A percentile compares a stretch with the other conserved stretches of the same genome.
Conservation (phyloP, 768 basidiomycete genomes). For the Symmetrospora coprosmae region DNA sequence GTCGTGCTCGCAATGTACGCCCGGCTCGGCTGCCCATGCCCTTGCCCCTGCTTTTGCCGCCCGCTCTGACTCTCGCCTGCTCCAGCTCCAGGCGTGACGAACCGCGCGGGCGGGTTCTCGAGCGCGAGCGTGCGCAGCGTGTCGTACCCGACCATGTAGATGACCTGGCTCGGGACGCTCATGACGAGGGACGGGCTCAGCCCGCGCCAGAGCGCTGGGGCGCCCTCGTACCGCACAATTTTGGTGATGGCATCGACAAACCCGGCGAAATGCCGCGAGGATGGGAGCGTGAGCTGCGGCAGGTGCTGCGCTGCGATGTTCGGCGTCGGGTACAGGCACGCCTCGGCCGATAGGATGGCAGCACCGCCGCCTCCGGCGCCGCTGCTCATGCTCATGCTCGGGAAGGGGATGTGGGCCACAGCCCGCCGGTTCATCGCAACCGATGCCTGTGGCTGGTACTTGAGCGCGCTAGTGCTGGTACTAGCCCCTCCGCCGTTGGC, state of each 20-base stretch:
- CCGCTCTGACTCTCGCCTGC: too few relatives aligned
- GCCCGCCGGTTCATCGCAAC: too few relatives aligned
- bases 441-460: too few relatives aligned
- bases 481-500: too few relatives aligned
- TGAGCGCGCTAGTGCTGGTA: too few relatives aligned
- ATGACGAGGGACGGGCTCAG: constrained; percentile 81
- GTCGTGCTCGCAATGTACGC: constrained; percentile 45
- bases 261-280: constrained; percentile 67
- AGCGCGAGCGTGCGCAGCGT: constrained; percentile 43
- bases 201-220: constrained; percentile 86
- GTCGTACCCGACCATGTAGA: constrained; percentile 94
- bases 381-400: too few relatives aligned
- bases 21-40: neutral
- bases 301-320: neutral
- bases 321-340: constrained; percentile 18
- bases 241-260: constrained; percentile 71
- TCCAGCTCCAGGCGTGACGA: neutral
- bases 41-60: constrained; percentile 6
- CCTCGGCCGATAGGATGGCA: constrained; percentile 7
- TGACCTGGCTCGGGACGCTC: constrained; percentile 76
- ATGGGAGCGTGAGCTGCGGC: constrained; percentile 36
- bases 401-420: too few relatives aligned
- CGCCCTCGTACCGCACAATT: constrained; percentile 66
- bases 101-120: constrained; percentile 21
- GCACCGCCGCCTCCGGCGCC: too few relatives aligned